Percentiles rank a stretch among this genome's conserved stretches.
phyloP scores from a whole-genome alignment of 192 early-diverging fungal genomes.

The Entomortierella beljakovae region DNA sequence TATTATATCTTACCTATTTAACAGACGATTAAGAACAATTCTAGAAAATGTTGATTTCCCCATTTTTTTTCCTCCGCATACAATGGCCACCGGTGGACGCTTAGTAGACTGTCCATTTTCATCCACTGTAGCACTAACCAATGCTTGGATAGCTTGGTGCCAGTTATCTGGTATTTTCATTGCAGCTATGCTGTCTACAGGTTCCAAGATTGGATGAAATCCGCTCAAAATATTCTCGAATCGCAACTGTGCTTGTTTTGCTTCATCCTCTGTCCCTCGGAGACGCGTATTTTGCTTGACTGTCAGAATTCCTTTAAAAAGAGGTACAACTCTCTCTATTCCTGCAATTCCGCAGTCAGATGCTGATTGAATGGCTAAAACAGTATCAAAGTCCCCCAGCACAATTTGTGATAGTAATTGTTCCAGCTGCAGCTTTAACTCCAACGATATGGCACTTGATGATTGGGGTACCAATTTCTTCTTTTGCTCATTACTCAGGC shows the following conservation, averaged over 20 bases:
- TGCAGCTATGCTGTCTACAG: slow-evolving; percentile 24
- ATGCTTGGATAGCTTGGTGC: slow-evolving; percentile 27
- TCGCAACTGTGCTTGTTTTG: slow-evolving; percentile 13
- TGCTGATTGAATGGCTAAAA: slow-evolving; percentile 56
- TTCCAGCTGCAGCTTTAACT: slow-evolving; percentile 23
- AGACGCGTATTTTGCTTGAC: slow-evolving; percentile 30
- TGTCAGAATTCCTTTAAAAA: slow-evolving; percentile 63
- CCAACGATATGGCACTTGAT: neutral
- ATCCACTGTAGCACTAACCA: slow-evolving; percentile 17
- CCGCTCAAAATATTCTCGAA: slow-evolving; percentile 45
- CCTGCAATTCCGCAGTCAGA: slow-evolving; percentile 57
- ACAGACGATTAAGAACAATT: slow-evolving; percentile 79
- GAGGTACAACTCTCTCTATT: slow-evolving; percentile 57
- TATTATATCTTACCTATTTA: slow-evolving; percentile 64
- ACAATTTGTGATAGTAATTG: neutral
- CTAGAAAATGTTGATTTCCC: slow-evolving; percentile 94
- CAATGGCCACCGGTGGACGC: slow-evolving; percentile 64
- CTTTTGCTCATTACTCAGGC: slow-evolving; percentile 2
- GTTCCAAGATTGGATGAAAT: slow-evolving; percentile 62
- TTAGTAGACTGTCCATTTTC: slow-evolving; percentile 26
- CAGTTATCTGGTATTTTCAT: slow-evolving; percentile 21
- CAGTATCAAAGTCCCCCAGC: slow-evolving; percentile 35
- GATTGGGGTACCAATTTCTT: slow-evolving; percentile 17
- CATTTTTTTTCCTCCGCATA: slow-evolving; percentile 83
- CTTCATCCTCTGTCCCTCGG: slow-evolving; percentile 15